Evolutionary conservation across 768 basidiomycete genomes (phyloP), one percentile per base, ranked within the genome.

Genomic region (Russula emetica): DNA sequence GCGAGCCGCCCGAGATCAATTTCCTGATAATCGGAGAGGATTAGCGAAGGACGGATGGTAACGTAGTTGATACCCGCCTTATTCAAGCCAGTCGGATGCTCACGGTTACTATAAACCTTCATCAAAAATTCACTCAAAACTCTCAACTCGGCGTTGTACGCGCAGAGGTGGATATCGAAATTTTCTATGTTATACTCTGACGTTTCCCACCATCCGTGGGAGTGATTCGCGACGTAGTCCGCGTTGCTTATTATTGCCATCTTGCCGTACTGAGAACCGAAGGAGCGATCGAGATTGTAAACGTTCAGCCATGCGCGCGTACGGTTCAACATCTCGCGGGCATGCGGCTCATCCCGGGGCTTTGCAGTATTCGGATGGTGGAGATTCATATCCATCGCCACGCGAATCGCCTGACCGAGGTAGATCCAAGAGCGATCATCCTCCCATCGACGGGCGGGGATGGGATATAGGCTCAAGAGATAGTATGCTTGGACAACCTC

Each of bases 281-380:
- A 88, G 7, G 93, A 94, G 22, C 93, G 87, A 73, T 98, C 94
- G 52, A 96, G 78, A 74, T 94, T 92, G 76, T 89, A 92, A 73
- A 91, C 93, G 72, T 89, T 92, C 63, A 97, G 75, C 94, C 94
- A 98, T 3, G 89, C 83, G 22, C 94, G 85, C 55, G 92, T 92
- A 47, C 94, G 86, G 72, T 94, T 96, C 59, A 94, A 83, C 76
- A 94, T 85, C 75, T 94, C 90, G 50, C 94, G 85, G 5, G 89
- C 88, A 64, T 92, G 87, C 60, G 82, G 82, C 73, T 95, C 93
- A 70, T 91, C 91, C 10, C 84, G 76, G 13, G 90, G 88, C 67
- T 88, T 86, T 22, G 86, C 84, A 2, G 86, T 69, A 61, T 81
- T 82, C 5, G 90, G 92, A 30, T 89, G 81, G 68, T 97, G 90